A percentile compares a stretch with the other conserved stretches of the same genome.
Evolutionary conservation across 2,329 filamentous ascomycete species (phyloP).

Genomic region (Aspergillus costaricaensis): DNA sequence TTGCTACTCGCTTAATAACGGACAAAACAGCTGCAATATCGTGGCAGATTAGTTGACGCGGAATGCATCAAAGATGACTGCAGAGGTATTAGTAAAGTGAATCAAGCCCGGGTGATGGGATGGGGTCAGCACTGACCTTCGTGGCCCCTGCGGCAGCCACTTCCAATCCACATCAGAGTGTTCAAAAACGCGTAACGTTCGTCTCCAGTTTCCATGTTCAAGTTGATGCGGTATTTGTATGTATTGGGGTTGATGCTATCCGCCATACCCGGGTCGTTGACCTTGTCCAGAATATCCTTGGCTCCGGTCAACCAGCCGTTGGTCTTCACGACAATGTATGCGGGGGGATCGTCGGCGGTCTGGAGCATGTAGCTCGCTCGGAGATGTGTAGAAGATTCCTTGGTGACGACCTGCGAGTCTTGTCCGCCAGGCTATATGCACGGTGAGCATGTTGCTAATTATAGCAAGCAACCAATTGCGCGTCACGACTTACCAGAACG

Average conservation of each 20-base stretch:
- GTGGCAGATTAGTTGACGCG: constrained; percentile 26
- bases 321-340: constrained; percentile 51
- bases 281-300: constrained; percentile 52
- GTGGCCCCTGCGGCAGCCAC: constrained; percentile 48
- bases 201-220: constrained; percentile 53
- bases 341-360: constrained; percentile 53
- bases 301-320: constrained; percentile 53
- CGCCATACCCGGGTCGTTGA: constrained; percentile 46
- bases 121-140: constrained; percentile 40
- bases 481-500: constrained; percentile 47
- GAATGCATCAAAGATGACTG: constrained; percentile 32
- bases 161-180: constrained; percentile 54
- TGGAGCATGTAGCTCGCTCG: constrained; percentile 52
- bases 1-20: constrained; percentile 28
- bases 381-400: constrained; percentile 50
- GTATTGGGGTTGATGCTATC: constrained; percentile 51
- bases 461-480: neutral
- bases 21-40: constrained; percentile 22
- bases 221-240: constrained; percentile 52
- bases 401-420: constrained; percentile 52
- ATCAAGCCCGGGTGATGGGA: neutral
- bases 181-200: constrained; percentile 53
- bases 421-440: constrained; percentile 49
- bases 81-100: constrained; percentile 13
- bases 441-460: constrained; percentile 14